Percentiles rank a stretch among this genome's conserved stretches.
Conservation (phyloP, 1,139 yeast genomes). For the Blastobotrys illinoisensis region DNA sequence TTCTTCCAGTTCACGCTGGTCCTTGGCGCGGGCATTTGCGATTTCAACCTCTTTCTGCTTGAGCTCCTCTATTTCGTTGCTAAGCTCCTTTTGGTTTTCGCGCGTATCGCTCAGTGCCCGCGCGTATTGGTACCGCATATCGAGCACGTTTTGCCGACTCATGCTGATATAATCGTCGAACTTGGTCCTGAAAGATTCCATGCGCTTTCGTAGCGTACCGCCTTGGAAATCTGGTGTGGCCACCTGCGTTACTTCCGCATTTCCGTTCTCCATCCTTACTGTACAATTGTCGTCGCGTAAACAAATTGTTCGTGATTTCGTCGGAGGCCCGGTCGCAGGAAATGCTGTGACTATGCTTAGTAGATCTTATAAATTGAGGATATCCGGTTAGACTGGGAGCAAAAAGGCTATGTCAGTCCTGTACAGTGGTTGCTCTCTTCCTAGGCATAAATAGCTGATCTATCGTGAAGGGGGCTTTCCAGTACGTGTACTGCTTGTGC, state of each 20-base stretch:
- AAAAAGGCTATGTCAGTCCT: no score
- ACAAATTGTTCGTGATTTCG: background rate
- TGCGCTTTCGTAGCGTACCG: conserved; percentile 20
- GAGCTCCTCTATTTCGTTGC: conserved; percentile 23
- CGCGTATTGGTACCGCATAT: conserved; percentile 21
- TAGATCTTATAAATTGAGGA: no score
- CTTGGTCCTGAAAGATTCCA: conserved; percentile 24
- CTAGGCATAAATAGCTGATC: no score
- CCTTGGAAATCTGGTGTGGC: conserved; percentile 25
- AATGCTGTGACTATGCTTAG: no score
- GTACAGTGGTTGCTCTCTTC: no score
- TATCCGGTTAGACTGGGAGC: no score
- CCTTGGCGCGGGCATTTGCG: conserved; percentile 19
- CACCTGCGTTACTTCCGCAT: conserved; percentile 9
- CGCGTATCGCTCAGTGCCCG: conserved; percentile 13
- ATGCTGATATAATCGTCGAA: conserved; percentile 23
- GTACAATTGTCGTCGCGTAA: background rate
- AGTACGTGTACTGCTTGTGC: no score
- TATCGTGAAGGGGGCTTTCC: no score
- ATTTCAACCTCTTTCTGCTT: conserved; percentile 21
- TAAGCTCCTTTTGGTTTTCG: conserved; percentile 21
- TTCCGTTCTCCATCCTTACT: conserved; percentile 2
- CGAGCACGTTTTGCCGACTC: conserved; percentile 22
- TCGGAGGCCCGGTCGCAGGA: background rate
- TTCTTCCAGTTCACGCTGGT: conserved; percentile 23